phyloP scores from a whole-genome alignment of 2,329 filamentous ascomycete genomes.

The Cordyceps farinosa region DNA sequence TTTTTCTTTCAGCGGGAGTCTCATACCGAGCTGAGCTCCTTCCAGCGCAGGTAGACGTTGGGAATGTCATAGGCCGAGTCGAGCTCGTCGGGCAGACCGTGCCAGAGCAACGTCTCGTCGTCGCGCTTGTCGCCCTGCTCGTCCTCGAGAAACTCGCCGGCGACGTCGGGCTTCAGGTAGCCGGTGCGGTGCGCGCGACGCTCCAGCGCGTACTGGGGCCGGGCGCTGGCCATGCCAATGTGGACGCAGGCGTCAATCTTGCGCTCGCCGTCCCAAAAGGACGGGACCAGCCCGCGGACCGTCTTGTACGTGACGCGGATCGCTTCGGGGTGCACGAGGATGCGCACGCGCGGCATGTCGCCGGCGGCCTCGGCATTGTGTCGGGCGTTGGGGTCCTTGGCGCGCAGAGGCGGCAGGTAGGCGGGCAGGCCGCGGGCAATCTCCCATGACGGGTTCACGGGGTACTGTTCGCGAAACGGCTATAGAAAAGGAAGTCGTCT shows the following conservation, averaged over 20 bases:
- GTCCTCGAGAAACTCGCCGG: slow-evolving; percentile 56
- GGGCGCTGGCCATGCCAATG: slow-evolving; percentile 72
- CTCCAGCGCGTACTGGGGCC: slow-evolving; percentile 67
- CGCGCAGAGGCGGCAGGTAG: slow-evolving; percentile 52
- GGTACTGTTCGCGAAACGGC: slow-evolving; percentile 72
- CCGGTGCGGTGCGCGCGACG: slow-evolving; percentile 66
- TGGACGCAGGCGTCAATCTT: slow-evolving; percentile 67
- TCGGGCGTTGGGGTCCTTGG: slow-evolving; percentile 36
- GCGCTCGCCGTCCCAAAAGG: slow-evolving; percentile 50
- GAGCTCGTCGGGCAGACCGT: slow-evolving; percentile 53
- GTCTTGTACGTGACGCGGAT: slow-evolving; percentile 68
- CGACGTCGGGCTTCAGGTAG: slow-evolving; percentile 68
- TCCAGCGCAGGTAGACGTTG: slow-evolving; percentile 57
- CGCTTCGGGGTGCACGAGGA: slow-evolving; percentile 62
- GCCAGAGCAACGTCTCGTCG: slow-evolving; percentile 50
- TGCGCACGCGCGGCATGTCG: slow-evolving; percentile 49
- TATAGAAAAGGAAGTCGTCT: slow-evolving; percentile 32
- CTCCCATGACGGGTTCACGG: slow-evolving; percentile 76
- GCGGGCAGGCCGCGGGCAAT: slow-evolving; percentile 68
- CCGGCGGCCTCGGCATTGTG: slow-evolving; percentile 24
- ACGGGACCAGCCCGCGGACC: slow-evolving; percentile 61
- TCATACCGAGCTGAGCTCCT: slow-evolving; percentile 46
- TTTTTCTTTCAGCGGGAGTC: not conserved
- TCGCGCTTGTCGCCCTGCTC: slow-evolving; percentile 46
- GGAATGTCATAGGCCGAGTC: slow-evolving; percentile 54